Evolutionary conservation across 495 filamentous ascomycete species (phyloP), one percentile per base, ranked within the genome.

Genomic region (Geoglossum glabrum): DNA sequence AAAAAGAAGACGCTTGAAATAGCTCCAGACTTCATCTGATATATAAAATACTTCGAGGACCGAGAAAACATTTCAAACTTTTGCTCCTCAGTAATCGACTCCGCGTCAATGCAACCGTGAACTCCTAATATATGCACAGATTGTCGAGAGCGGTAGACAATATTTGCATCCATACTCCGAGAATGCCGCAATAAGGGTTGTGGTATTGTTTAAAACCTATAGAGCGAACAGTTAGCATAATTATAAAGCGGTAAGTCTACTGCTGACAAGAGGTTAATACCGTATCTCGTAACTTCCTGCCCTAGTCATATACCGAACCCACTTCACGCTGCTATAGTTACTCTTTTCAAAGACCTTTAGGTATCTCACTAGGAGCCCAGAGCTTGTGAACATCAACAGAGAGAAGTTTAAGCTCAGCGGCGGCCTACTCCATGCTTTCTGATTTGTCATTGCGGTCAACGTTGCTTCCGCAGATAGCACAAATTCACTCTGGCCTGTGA

Each of bases 311-410:
- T 99, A 99, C 64, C 93, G 73, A 62, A 99, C 93, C 93, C 93
- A 99, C 67, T 99, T 99, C 10, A 99, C 93, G 63, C 86, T 93
- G 58, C 84, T 90, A 67, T 99, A 99, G 71, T 97, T 96, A 67
- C 77, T 87, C 81, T 99, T 99, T 76, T 99, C 93, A 73, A 99
- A 99, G 27, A 99, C 93, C 73, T 99, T 99, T 59, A 99, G 72
- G 70, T 99, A 99, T 45, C 93, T 72, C 54, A 99, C 93, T 61
- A 99, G 66, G 64, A 99, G 68, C 17, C 92, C 93, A 0, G 82
- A 87, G 65, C 84, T 90, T 36, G 93, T 99, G 70, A 99, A 99
- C 93, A 99, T 99, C 63, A 99, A 73, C 63, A 99, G 69, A 57
- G 82, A 87, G 65, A 99, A 99, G 68, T 76, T 90, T 69, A 99